Conservation (phyloP, 345 rosid genomes). For the Eucalyptus cladocalyx region DNA sequence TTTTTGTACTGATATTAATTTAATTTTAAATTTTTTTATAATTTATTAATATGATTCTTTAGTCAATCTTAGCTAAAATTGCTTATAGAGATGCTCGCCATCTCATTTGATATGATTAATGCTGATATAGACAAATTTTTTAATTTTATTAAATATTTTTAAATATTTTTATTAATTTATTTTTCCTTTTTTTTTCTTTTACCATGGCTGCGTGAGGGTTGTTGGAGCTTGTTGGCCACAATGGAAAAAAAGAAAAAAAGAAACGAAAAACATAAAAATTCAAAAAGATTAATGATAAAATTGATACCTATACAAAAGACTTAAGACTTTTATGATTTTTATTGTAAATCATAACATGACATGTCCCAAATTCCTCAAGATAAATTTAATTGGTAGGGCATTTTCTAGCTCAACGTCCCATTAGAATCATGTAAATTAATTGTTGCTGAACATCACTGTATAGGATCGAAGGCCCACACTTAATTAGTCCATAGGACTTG, state of each 20-base stretch:
- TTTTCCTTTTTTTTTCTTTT: not conserved
- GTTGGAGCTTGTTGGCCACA: not conserved
- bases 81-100: accelerated
- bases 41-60: not conserved
- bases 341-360: not conserved
- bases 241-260: accelerated
- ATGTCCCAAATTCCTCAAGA: not conserved
- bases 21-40: accelerated
- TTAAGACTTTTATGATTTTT: not conserved
- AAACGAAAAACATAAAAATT: not conserved
- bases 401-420: not conserved
- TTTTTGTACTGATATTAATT: not conserved
- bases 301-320: not conserved
- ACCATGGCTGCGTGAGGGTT: not conserved
- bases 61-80: not conserved
- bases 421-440: not conserved
- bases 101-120: accelerated
- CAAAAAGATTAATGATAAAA: not conserved
- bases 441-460: not conserved
- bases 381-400: not conserved
- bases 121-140: accelerated
- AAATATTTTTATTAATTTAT: not conserved
- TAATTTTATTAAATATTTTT: not conserved
- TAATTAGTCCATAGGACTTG: not conserved
- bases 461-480: not conserved